Conservation (phyloP, 2,329 filamentous ascomycete genomes). For the Acrocalymma vagum region DNA sequence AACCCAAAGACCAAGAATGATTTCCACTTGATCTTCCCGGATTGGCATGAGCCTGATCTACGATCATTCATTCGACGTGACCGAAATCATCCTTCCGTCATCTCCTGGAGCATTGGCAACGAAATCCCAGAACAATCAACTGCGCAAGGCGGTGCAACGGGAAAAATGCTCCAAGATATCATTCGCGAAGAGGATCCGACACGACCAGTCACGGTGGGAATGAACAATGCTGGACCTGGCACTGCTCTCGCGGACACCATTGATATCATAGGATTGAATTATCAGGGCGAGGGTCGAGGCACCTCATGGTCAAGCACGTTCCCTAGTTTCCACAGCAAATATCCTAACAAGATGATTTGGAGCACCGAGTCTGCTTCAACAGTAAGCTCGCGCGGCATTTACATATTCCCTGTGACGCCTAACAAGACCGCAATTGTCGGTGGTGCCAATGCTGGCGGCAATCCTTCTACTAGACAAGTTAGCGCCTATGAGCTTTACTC, state of each 20-base stretch:
- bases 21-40: constrained; percentile 60
- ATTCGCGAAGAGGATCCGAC: constrained; percentile 58
- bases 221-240: constrained; percentile 57
- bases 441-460: constrained; percentile 40
- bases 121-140: constrained; percentile 60
- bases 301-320: constrained; percentile 52
- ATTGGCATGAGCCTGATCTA: constrained; percentile 64
- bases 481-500: constrained; percentile 64
- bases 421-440: constrained; percentile 50
- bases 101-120: constrained; percentile 64
- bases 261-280: constrained; percentile 63
- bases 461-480: constrained; percentile 50
- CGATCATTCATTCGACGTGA: constrained; percentile 62
- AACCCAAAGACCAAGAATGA: constrained; percentile 57
- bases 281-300: constrained; percentile 61
- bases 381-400: constrained; percentile 61
- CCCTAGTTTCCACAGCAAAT: constrained; percentile 54
- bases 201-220: constrained; percentile 53
- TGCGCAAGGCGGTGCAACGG: constrained; percentile 40
- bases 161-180: constrained; percentile 52
- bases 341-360: constrained; percentile 56
- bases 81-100: constrained; percentile 63
- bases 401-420: constrained; percentile 60
- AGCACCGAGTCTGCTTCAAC: constrained; percentile 47
- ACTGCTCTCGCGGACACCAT: constrained; percentile 51